Evolutionary conservation across 2,329 filamentous ascomycete genomes (phyloP).

Genomic region (Phoma sp.): DNA sequence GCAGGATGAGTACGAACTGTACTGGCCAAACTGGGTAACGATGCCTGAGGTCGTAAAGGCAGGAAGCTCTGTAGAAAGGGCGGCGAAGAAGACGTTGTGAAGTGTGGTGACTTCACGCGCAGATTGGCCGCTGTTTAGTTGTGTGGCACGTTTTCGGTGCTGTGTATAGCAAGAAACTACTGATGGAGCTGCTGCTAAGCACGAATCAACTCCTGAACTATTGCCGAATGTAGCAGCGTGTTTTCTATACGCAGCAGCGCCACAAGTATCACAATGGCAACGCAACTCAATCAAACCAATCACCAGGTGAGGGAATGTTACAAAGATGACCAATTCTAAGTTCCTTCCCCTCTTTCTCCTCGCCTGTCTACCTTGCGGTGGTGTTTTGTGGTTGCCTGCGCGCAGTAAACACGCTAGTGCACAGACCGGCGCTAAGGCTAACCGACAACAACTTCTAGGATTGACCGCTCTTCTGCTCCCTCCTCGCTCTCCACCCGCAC

Average conservation of each 20-base stretch:
- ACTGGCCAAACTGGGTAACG: constrained; percentile 69
- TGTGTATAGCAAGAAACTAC: not conserved
- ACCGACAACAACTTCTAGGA: constrained; percentile 29
- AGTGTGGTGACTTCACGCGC: too few species aligned
- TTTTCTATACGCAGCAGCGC: not conserved
- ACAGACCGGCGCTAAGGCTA: constrained; percentile 18
- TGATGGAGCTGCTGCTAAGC: constrained; percentile 8
- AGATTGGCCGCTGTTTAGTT: too few species aligned
- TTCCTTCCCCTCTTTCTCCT: constrained; percentile 6
- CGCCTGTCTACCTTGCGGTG: not conserved
- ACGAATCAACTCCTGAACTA: constrained; percentile 17
- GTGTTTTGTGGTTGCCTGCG: constrained; percentile 26
- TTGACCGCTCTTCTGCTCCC: constrained; percentile 39
- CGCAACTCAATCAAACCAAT: not conserved
- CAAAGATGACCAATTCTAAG: not conserved
- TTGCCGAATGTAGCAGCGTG: constrained; percentile 1
- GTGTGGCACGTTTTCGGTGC: not conserved
- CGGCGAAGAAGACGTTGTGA: constrained; percentile 40
- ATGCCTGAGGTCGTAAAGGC: constrained; percentile 59
- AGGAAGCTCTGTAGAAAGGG: constrained; percentile 21
- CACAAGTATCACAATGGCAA: not conserved
- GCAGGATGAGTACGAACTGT: constrained; percentile 73
- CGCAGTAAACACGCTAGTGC: constrained; percentile 26
- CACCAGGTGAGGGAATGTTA: not conserved
- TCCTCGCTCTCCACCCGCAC: constrained; percentile 41